These are phyloP conservation scores for Fusarium stilboides DNA, from an alignment of 2,329 filamentous ascomycete genomes.

Conservation along the genomic window DNA sequence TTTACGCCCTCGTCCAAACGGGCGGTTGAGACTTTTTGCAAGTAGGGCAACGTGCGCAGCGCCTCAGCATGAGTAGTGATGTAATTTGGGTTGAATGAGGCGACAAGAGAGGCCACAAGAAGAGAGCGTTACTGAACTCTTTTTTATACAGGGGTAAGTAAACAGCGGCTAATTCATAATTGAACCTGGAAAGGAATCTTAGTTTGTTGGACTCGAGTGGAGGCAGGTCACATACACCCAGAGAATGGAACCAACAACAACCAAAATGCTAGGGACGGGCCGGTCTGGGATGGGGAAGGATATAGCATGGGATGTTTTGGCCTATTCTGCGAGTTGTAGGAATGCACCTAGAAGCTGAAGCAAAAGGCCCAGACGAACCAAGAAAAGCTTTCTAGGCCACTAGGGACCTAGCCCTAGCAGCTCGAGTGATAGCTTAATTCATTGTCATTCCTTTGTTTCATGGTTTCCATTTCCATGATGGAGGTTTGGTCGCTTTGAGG, in stretches of 20 bases:
- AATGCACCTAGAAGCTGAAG: constrained; percentile 31
- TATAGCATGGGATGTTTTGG: constrained; percentile 37
- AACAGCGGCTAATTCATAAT: constrained; percentile 45
- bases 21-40: constrained; percentile 26
- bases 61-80: constrained; percentile 14
- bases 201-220: constrained; percentile 27
- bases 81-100: constrained; percentile 8
- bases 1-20: constrained; percentile 29
- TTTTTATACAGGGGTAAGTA: constrained; percentile 18
- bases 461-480: constrained; percentile 20
- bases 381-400: constrained; percentile 25
- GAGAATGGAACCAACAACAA: constrained; percentile 26
- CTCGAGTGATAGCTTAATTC: constrained; percentile 43
- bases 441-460: constrained; percentile 40
- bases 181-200: constrained; percentile 24
- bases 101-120: constrained; percentile 26
- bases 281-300: constrained; percentile 44
- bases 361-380: constrained; percentile 26
- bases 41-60: constrained; percentile 30
- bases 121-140: neutral
- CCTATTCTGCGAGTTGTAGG: constrained; percentile 26
- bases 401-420: constrained; percentile 39
- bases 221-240: constrained; percentile 28
- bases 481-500: neutral
- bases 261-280: constrained; percentile 50